Evolutionary conservation across 805 yeast genomes (phyloP), one percentile per base, ranked within the genome.

Genomic region (Candida piceae): DNA sequence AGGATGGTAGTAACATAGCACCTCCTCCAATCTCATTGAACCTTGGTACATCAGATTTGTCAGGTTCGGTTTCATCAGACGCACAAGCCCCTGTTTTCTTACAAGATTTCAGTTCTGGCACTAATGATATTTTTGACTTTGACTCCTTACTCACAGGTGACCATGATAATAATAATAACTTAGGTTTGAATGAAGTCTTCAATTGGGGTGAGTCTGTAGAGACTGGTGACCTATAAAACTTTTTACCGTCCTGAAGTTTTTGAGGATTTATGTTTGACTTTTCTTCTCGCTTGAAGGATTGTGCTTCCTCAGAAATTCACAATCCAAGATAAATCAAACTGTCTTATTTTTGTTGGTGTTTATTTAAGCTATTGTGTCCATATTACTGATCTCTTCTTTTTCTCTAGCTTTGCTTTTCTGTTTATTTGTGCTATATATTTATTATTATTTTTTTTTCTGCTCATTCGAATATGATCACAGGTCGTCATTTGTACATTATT

Each of bases 141-240:
- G 70, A 69, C 42, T 60, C 67, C 4, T 63, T 70, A 36, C 48
- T 71, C 37, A 67, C 63, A 32, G 66, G 70, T 8, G 69, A 69
- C 26, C 63, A 45, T 29, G 62, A 57, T 22, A 63, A 53, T 35
- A 41, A 59, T 32, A 55, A 58, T 4, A 50, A 41, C 35, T 53
- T 63, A 38, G 70, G 58, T 29, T 55, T 52, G 50, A 61, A 57
- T 40, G 58, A 50, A 37, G 60, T 42, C 18, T 56, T 52, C 42
- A 57, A 54, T 36, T 68, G 73, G 72, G 63, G 63, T 16, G 73
- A 66, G 40, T 55, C 66, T 33, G 71, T 65, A 23, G 69, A 64
- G 35, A 60, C 68, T 7, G 59, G 63, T 10, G 67, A 63, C 34
- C 48, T 48, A 32, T 49, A 23, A 39, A n/a, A n/a, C n/a, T n/a